A percentile compares a stretch with the other conserved stretches of the same genome.
Evolutionary conservation across 768 basidiomycete species (phyloP).

Genomic region (Podaxis carcinomalis): DNA sequence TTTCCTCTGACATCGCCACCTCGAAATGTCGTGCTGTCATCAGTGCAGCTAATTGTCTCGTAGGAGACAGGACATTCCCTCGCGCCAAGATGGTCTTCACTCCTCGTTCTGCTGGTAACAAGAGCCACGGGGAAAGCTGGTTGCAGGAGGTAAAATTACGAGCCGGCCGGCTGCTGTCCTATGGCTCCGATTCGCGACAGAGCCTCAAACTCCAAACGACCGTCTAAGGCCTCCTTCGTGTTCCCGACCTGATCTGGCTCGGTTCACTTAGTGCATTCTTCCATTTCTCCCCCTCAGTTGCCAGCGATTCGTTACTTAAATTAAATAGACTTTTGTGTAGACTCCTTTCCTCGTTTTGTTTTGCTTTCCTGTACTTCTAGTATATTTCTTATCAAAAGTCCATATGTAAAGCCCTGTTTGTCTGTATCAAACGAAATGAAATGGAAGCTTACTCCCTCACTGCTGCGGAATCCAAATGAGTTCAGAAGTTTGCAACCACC

Average conservation of each 20-base stretch:
- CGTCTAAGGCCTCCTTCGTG: neutral
- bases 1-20: constrained; percentile 86
- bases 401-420: neutral
- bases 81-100: constrained; percentile 22
- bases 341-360: neutral
- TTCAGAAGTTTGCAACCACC: neutral
- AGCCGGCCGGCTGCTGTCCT: constrained; percentile 17
- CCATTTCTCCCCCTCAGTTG: neutral
- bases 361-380: neutral
- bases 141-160: constrained; percentile 19
- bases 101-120: constrained; percentile 13
- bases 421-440: neutral
- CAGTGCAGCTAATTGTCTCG: constrained; percentile 78
- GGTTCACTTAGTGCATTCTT: neutral
- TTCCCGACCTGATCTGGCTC: neutral
- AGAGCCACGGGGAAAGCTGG: constrained; percentile 16
- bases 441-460: neutral
- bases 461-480: neutral
- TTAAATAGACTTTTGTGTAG: neutral
- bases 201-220: constrained; percentile 8
- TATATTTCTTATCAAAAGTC: neutral
- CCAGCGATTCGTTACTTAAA: neutral
- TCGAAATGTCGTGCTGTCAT: constrained; percentile 87
- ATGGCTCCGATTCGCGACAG: neutral
- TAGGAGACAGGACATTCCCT: constrained; percentile 68